Percentiles rank a stretch among this genome's conserved stretches.
phyloP scores from a whole-genome alignment of 495 filamentous ascomycete species.

The Peziza echinospora region DNA sequence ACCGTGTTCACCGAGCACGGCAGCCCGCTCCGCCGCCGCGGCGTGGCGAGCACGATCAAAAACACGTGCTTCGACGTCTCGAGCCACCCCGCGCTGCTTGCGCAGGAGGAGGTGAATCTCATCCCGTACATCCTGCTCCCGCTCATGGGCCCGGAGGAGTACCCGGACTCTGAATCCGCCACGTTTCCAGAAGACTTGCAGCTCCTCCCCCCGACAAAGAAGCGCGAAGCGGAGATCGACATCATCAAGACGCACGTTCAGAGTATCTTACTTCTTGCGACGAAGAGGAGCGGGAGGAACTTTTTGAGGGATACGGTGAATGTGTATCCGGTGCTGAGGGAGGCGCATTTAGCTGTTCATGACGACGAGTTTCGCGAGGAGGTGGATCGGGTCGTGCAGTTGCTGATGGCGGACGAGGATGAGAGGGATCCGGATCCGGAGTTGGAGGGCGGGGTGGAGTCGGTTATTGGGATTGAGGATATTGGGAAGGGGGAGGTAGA shows the following conservation, averaged over 20 bases:
- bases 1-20: constrained; percentile 80
- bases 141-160: constrained; percentile 36
- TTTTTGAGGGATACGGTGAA: constrained; percentile 42
- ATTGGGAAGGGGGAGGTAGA: constrained; percentile 13
- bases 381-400: constrained; percentile 75
- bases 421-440: constrained; percentile 17
- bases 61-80: constrained; percentile 36
- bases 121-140: constrained; percentile 68
- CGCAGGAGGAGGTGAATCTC: constrained; percentile 49
- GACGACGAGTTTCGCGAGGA: constrained; percentile 65
- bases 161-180: constrained; percentile 52
- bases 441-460: constrained; percentile 8
- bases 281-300: constrained; percentile 51
- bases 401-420: constrained; percentile 69
- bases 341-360: constrained; percentile 58
- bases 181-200: constrained; percentile 73
- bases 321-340: constrained; percentile 73
- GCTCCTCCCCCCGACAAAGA: constrained; percentile 67
- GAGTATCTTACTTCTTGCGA: constrained; percentile 62
- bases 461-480: constrained; percentile 23
- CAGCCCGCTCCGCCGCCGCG: constrained; percentile 56
- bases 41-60: constrained; percentile 81
- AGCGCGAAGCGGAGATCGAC: constrained; percentile 47
- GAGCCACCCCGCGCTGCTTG: constrained; percentile 45
- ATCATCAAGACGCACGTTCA: constrained; percentile 76